Base-by-base conservation (phyloP, 2,329 filamentous ascomycete species). In the Colletotrichum cordylinicola region DNA sequence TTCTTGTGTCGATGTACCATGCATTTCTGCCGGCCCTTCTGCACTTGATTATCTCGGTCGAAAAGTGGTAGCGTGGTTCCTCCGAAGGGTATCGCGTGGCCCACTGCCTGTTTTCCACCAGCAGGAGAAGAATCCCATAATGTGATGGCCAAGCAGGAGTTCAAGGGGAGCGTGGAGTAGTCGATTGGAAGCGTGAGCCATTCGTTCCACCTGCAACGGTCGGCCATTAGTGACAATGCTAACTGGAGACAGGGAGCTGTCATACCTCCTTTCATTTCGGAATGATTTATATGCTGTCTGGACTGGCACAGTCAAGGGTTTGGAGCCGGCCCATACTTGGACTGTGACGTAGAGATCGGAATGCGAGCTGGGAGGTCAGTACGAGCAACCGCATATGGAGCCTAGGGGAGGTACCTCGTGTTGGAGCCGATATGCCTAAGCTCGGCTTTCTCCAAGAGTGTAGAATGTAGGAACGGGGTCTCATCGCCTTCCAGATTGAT, bases 261-360 rank as follows among this genome's bases (percentile, higher is more conserved):
- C 83, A 68, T 79, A 93, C 89, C 88, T 91, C 86, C 93, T 87
- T 81, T 94, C 92, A 43, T 90, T 91, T 82, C 96, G 95, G 83
- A 99, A 98, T 9, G 95, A 88, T 82, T 96, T 98, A 86, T 98
- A 98, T 29, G 95, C 91, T 4, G 97, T 99, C 84, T 98, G 96
- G 13, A 98, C 91, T 1, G 96, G 94, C 2, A 98, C 95, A 0
- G 96, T 98, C 79, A 99, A 87, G 43, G 96, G 96, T 83, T 99
- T 99, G 33, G 96, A 98, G 81, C 98, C 96, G 15, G 96, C 95
- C 94, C 96, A 99, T 81, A 98, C 91, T 84, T 98, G 97, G 10
- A 94, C 94, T 1, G 96, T 98, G 65, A 98, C 93, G 82, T 96
- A 98, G 64, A 99, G 93, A 83, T 99, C 97, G 31, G 96, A 98